Evolutionary conservation across 352 stramenopile genomes (phyloP), one percentile per base, ranked within the genome.

Genomic region (Globisporangium cylindrosporum): DNA sequence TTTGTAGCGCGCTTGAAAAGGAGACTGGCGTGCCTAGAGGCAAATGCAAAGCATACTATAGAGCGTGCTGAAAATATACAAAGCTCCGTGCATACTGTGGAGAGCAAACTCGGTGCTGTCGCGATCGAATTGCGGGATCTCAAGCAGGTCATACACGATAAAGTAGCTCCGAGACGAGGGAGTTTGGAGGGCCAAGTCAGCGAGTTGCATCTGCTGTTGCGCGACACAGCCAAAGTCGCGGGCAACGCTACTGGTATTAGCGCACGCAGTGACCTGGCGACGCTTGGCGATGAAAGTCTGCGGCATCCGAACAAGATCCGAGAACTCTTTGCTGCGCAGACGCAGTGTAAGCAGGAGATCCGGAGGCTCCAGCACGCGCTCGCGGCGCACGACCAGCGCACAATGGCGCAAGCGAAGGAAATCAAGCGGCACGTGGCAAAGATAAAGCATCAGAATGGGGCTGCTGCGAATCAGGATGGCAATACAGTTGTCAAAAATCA

Each of bases 311-410:
- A 41, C 34, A 41, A 41, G 34, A 25, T 76, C 18, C 64, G 58
- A 49, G 64, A 48, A 1, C 36, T 71, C 9, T 12, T 75, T 57
- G 10, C 43, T 25, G 38, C 34, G 43, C 70, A 73, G 38, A 48
- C 24, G 18, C 53, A 56, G 41, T 59, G 38, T 24, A 15, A 58
- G 8, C 22, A 64, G 22, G 59, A 80, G 24, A 60, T 77, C 14
- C 56, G 56, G 22, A 27, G 65, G 1, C 65, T 75, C 5, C 58
- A 72, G 27, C 29, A n/a, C 7, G 55, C 43, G 8, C 34, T 77
- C 32, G 61, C 20, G 34, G 53, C 72, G 3, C 62, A 68, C 22
- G 58, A 73, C 8, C 57, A 73, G 10, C 54, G 46, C 1, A 53
- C 65, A 2, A 54, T 62, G 7, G 14, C 22, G 2, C 59, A 59